These are phyloP conservation scores for Calonectria pteridis DNA, from an alignment of 2,329 filamentous ascomycete genomes.

Conservation along the genomic window DNA sequence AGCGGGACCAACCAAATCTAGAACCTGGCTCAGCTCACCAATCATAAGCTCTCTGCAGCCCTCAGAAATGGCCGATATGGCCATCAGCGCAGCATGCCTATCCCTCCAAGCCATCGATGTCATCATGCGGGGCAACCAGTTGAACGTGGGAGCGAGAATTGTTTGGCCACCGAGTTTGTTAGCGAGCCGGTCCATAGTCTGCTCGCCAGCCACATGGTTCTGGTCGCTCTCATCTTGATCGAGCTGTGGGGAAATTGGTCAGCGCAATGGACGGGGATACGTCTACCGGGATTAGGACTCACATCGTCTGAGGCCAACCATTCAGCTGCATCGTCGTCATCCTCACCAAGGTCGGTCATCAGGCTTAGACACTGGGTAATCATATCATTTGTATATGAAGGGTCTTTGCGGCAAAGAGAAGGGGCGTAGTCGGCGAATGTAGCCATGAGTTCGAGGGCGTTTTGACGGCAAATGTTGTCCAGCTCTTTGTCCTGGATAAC, in stretches of 20 bases:
- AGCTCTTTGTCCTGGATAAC: constrained; percentile 97
- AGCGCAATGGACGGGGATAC: background rate
- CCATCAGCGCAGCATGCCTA: constrained; percentile 96
- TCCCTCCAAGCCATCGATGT: constrained; percentile 94
- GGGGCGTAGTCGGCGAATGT: constrained; percentile 97
- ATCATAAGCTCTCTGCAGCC: constrained; percentile 97
- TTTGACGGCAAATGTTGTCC: constrained; percentile 89
- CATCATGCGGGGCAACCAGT: constrained; percentile 98
- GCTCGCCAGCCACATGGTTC: constrained; percentile 97
- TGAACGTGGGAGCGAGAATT: constrained; percentile 93
- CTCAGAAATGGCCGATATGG: constrained; percentile 97
- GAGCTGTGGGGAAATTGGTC: constrained; percentile 63
- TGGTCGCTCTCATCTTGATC: constrained; percentile 96
- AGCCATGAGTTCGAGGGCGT: constrained; percentile 95
- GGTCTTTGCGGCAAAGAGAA: constrained; percentile 93
- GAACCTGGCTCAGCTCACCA: constrained; percentile 91
- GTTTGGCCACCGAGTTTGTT: constrained; percentile 97
- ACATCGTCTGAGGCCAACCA: constrained; percentile 95
- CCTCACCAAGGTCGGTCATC: constrained; percentile 96
- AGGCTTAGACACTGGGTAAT: constrained; percentile 97
- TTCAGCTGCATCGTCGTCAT: constrained; percentile 94
- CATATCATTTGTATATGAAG: constrained; percentile 94
- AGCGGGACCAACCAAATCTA: constrained; percentile 94
- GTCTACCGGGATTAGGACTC: constrained; percentile 50
- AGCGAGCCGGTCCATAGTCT: constrained; percentile 96